Conservation (phyloP, 495 filamentous ascomycete genomes). For the Pseudotulostoma volvatum region DNA sequence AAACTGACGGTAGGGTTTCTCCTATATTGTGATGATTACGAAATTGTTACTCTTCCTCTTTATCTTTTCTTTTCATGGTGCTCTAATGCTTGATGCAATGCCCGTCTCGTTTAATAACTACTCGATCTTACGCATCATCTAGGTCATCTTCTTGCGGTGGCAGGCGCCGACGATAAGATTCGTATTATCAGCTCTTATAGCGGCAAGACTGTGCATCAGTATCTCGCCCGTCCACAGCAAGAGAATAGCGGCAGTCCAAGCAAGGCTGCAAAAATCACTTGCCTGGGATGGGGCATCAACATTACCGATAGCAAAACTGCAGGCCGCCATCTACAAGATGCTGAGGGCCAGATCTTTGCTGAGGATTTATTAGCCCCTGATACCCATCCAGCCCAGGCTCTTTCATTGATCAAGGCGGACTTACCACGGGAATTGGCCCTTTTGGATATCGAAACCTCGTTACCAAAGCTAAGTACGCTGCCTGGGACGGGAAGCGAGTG, state of each 20-base stretch:
- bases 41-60: not conserved
- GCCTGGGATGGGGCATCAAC: slow-evolving; percentile 60
- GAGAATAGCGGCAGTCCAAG: slow-evolving; percentile 17
- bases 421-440: slow-evolving; percentile 64
- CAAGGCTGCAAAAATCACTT: slow-evolving; percentile 33
- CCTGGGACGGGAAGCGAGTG: slow-evolving; percentile 35
- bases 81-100: too few species aligned
- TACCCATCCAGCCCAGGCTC: slow-evolving; percentile 21
- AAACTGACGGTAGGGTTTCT: slow-evolving; percentile 52
- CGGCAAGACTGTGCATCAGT: slow-evolving; percentile 61
- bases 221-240: slow-evolving; percentile 13
- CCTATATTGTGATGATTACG: not conserved
- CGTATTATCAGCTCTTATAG: slow-evolving; percentile 59
- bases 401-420: slow-evolving; percentile 34
- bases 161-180: slow-evolving; percentile 55
- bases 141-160: slow-evolving; percentile 62
- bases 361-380: slow-evolving; percentile 29
- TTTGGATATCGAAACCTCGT: slow-evolving; percentile 59
- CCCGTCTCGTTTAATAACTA: too few species aligned
- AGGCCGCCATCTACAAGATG: slow-evolving; percentile 24
- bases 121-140: not conserved
- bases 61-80: too few species aligned
- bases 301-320: slow-evolving; percentile 39
- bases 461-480: slow-evolving; percentile 65
- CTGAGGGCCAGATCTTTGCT: slow-evolving; percentile 22